Conservation (phyloP, 1,139 yeast genomes). For the Sugiyamaella grinbergsii region DNA sequence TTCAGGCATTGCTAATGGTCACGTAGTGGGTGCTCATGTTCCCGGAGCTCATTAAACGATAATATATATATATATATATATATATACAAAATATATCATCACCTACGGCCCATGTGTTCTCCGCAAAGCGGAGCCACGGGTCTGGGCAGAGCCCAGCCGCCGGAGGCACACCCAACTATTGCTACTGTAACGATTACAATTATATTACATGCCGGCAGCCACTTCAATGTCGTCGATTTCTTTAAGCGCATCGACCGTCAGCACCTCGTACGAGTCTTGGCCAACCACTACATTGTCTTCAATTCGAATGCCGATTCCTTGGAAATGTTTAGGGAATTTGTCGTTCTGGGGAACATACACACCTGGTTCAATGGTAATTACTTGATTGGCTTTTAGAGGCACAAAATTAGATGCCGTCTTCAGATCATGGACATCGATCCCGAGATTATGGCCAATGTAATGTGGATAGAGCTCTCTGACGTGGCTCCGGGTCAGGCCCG, state of each 20-base stretch:
- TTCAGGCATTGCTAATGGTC: conserved; percentile 64
- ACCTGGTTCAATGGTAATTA: conserved; percentile 93
- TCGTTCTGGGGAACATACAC: conserved; percentile 74
- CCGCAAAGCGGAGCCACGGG: conserved; percentile 1
- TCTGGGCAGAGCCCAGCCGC: no score
- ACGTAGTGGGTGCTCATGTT: conserved; percentile 61
- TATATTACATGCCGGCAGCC: conserved; percentile 10
- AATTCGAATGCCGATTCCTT: conserved; percentile 90
- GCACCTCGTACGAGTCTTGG: conserved; percentile 54
- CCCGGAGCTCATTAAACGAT: conserved; percentile 31
- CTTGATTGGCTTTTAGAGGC: conserved; percentile 45
- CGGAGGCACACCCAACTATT: no score
- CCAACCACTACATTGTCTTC: conserved; percentile 87
- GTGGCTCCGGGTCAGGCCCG: conserved; percentile 33
- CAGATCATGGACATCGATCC: conserved; percentile 88
- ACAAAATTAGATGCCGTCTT: conserved; percentile 53
- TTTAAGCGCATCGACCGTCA: conserved; percentile 82
- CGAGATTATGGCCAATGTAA: conserved; percentile 92
- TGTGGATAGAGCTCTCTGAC: conserved; percentile 73
- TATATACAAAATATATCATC: neutral
- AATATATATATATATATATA: conserved; percentile 3
- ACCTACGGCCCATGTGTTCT: neutral
- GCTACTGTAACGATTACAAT: neutral
- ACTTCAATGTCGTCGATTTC: conserved; percentile 76
- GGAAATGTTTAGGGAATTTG: conserved; percentile 75